These are phyloP conservation scores for Penicillium sp. DNA, from an alignment of 2,329 filamentous ascomycete genomes.

Conservation along the genomic window DNA sequence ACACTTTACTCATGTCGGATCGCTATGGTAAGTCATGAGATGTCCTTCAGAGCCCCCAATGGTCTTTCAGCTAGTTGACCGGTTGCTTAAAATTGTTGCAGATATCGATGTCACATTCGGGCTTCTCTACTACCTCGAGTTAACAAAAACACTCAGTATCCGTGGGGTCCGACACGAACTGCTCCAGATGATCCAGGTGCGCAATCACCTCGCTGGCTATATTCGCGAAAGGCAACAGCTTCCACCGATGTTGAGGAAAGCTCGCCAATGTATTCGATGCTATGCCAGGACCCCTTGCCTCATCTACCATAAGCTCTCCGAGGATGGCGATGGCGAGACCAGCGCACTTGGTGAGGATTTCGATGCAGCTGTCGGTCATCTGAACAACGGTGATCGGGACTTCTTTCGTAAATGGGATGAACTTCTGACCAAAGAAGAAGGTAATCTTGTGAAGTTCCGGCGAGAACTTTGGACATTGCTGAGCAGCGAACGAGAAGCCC, in stretches of 20 bases:
- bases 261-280: conserved; percentile 78
- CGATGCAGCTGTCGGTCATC: conserved; percentile 71
- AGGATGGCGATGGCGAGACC: conserved; percentile 75
- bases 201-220: conserved; percentile 83
- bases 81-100: conserved; percentile 26
- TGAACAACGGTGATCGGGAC: conserved; percentile 69
- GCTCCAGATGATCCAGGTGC: conserved; percentile 93
- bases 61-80: not conserved
- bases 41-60: not conserved
- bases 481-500: conserved; percentile 79
- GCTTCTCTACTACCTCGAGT: conserved; percentile 92
- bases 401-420: conserved; percentile 97
- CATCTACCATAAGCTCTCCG: conserved; percentile 85
- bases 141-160: conserved; percentile 78
- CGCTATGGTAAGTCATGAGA: conserved; percentile 62
- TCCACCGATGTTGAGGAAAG: conserved; percentile 79
- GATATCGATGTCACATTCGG: conserved; percentile 89
- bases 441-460: conserved; percentile 79
- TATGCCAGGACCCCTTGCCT: conserved; percentile 92
- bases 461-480: conserved; percentile 96
- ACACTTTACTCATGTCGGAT: conserved; percentile 88
- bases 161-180: conserved; percentile 83
- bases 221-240: conserved; percentile 78
- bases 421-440: conserved; percentile 90
- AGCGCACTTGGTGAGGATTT: conserved; percentile 82